Base-by-base conservation (phyloP, 352 stramenopile species). In the Aphanomyces invadans region DNA sequence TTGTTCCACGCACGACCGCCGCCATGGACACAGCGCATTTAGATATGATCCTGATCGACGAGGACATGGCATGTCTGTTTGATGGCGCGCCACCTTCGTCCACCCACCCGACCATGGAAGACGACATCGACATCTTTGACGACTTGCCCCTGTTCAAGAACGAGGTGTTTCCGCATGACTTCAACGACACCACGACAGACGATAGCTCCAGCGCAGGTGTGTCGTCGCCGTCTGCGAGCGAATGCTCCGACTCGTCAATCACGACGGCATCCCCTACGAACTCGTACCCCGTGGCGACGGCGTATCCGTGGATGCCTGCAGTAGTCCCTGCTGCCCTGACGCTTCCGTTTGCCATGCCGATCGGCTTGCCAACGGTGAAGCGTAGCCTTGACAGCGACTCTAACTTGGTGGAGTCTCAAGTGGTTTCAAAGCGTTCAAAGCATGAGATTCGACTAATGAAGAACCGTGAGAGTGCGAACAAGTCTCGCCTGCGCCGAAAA, bases 401-500 rank as follows among this genome's bases (percentile, higher is more conserved):
- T 12, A 23, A 15, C 3, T 38, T n/a, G n/a, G n/a, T n/a, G n/a
- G n/a, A n/a, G 7, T 10, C 39, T n/a, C 29, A 23, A 44, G 15
- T n/a, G 33, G 46, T 15, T 15, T 42, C 70, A 26, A 89, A 88
- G 63, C 87, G 88, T 26, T 87, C 82, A 4, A 92, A 90, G 76
- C 77, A 81, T 21, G 83, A 89, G 68, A 89, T 90, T 52, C 81
- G 83, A 2, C 78, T 90, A 70, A 92, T 92, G 83, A 92, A 92
- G 68, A 92, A 92, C 75, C 77, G 83, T 42, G 83, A 92, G 62
- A 92, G 83, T 60, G 83, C 83, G 62, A 92, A 92, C 77, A 86
- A 86, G 68, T 90, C 80, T 44, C 81, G 83, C 25, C 51, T 89
- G 51, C 79, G 80, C 4, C 78, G 81, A 49, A 92, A 90, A 73